Conservation (phyloP, 805 yeast genomes). For the Candida arabinofermentans region DNA sequence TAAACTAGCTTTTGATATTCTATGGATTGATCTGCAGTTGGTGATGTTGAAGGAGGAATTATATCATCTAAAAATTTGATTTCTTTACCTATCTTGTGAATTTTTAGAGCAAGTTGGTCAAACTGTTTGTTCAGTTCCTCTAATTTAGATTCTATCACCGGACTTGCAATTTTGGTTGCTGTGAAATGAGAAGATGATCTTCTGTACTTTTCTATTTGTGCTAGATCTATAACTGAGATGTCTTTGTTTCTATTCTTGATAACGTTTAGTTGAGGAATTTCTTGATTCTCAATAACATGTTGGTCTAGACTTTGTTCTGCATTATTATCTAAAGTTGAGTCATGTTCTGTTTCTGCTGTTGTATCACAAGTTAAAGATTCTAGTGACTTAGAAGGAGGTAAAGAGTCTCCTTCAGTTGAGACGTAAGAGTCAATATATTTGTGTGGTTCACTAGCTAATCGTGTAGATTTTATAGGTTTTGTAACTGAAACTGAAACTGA, state of each 20-base stretch:
- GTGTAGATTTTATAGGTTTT: background rate
- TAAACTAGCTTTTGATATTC: slow-evolving; percentile 26
- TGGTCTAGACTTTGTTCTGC: slow-evolving; percentile 4
- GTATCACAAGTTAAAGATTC: slow-evolving; percentile 19
- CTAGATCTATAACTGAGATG: slow-evolving; percentile 12
- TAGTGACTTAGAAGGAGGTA: slow-evolving; percentile 10
- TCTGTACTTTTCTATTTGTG: slow-evolving; percentile 16
- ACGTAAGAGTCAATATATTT: background rate
- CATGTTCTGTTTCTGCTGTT: slow-evolving; percentile 19
- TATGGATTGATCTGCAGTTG: slow-evolving; percentile 13
- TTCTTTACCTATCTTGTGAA: slow-evolving; percentile 29
- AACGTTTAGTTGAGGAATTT: slow-evolving; percentile 12
- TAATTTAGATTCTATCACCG: slow-evolving; percentile 14
- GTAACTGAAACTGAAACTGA: background rate
- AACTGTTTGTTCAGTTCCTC: slow-evolving; percentile 13
- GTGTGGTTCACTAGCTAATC: background rate
- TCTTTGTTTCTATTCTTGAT: slow-evolving; percentile 17
- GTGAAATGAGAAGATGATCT: slow-evolving; percentile 26
- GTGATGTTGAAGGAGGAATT: slow-evolving; percentile 19
- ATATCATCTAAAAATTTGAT: slow-evolving; percentile 27
- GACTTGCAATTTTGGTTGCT: slow-evolving; percentile 15
- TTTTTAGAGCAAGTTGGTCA: slow-evolving; percentile 17
- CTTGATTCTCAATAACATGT: background rate
- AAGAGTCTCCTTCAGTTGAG: background rate
- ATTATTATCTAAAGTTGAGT: slow-evolving; percentile 6